Conservation (phyloP, 495 filamentous ascomycete genomes). For the Podospora tetraspora region DNA sequence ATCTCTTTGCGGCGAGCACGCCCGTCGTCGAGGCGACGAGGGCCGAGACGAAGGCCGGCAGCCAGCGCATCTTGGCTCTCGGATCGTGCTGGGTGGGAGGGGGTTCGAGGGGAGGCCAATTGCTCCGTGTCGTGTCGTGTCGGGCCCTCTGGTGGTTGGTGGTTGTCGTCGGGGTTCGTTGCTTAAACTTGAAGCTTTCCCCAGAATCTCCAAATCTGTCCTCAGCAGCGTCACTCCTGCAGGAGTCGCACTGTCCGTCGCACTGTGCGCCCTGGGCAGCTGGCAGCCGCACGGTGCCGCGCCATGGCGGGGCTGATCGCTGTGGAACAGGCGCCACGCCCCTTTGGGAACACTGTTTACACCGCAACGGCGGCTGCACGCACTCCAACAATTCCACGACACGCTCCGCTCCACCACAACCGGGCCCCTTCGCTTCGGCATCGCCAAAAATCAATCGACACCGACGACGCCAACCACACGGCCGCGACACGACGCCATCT, state of each 20-base stretch:
- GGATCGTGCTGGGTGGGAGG: neutral
- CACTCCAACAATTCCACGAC: constrained; percentile 11
- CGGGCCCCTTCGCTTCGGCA: neutral
- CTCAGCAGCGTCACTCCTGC: constrained; percentile 13
- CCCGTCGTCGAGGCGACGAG: constrained; percentile 43
- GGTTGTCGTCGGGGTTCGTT: constrained; percentile 12
- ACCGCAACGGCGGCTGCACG: constrained; percentile 4
- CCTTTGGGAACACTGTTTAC: constrained; percentile 34
- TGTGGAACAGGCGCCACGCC: constrained; percentile 15
- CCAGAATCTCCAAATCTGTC: constrained; percentile 23
- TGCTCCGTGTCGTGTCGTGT: constrained; percentile 15
- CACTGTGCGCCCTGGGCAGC: neutral
- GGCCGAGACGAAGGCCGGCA: constrained; percentile 53
- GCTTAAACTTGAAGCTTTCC: constrained; percentile 15
- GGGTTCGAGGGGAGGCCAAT: constrained; percentile 17
- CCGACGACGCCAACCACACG: constrained; percentile 1
- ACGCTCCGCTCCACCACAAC: neutral
- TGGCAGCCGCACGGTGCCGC: neutral
- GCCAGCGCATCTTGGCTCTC: constrained; percentile 46
- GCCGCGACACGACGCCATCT: neutral
- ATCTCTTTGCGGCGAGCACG: constrained; percentile 52
- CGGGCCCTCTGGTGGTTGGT: neutral
- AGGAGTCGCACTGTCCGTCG: neutral
- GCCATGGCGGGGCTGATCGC: neutral
- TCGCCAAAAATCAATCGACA: constrained; percentile 1